Evolutionary conservation across 75 land plant species (phyloP).

Genomic region (Ceratopteris richardii): DNA sequence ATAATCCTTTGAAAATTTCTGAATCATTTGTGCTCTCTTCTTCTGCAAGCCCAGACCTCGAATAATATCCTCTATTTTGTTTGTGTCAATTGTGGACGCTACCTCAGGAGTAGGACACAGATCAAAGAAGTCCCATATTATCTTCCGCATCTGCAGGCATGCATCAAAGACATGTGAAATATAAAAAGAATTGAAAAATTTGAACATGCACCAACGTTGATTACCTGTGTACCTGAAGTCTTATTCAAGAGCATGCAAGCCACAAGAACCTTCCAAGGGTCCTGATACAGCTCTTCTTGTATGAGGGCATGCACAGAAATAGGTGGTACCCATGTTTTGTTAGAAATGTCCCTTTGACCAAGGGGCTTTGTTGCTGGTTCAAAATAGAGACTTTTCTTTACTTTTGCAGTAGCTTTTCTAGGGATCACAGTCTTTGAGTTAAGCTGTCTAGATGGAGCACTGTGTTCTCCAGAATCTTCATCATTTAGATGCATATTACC

Average conservation of each 20-base stretch:
- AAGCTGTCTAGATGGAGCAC: no score
- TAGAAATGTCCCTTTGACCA: conserved; percentile 8
- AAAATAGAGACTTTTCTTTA: not conserved
- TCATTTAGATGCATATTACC: no score
- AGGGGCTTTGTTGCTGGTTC: not conserved
- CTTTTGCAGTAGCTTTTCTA: not conserved
- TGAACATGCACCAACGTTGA: no score
- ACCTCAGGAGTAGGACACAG: conserved; percentile 62
- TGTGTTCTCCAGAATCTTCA: no score
- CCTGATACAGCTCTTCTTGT: conserved; percentile 58
- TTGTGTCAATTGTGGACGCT: conserved; percentile 21
- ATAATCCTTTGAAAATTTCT: conserved; percentile 54
- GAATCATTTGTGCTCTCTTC: conserved; percentile 51
- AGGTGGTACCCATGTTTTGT: conserved; percentile 61
- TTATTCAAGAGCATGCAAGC: conserved; percentile 77
- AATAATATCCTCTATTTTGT: conserved; percentile 44
- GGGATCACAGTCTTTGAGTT: no score
- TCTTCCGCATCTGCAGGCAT: conserved; percentile 38
- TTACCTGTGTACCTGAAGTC: conserved; percentile 72
- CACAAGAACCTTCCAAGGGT: conserved; percentile 92
- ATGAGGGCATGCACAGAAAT: conserved; percentile 41
- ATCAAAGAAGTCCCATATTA: conserved; percentile 51
- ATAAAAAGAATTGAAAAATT: not conserved
- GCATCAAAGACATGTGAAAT: not conserved
- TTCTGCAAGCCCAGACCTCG: conserved; percentile 54